Conservation (phyloP, 192 early-diverging fungal genomes). For the Umbelopsis sp. region DNA sequence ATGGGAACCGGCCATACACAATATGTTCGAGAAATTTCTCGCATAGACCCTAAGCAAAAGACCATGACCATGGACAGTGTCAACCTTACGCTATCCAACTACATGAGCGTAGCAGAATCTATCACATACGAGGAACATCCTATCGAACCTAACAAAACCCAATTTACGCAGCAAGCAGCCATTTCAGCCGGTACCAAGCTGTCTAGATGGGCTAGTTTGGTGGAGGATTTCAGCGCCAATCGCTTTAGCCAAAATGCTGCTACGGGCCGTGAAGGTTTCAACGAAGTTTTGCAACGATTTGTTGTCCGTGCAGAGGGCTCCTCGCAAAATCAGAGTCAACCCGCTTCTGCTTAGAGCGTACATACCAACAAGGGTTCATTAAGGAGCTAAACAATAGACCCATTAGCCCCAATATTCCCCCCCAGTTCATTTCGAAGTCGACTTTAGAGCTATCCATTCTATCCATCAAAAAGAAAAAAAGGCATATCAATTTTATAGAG, state of each 20-base stretch:
- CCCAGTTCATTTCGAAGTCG: background rate
- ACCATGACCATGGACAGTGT: constrained; percentile 73
- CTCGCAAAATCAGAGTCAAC: background rate
- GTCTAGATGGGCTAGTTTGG: constrained; percentile 61
- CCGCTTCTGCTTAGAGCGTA: background rate
- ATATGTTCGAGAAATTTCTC: constrained; percentile 88
- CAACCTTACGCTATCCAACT: constrained; percentile 85
- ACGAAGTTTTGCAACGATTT: constrained; percentile 79
- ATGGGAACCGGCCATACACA: constrained; percentile 69
- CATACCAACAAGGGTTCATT: background rate
- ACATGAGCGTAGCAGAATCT: constrained; percentile 83
- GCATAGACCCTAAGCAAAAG: constrained; percentile 76
- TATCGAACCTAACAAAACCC: constrained; percentile 52
- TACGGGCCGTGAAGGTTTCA: constrained; percentile 81
- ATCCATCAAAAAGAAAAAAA: background rate
- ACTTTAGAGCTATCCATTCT: background rate
- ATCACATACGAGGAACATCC: constrained; percentile 74
- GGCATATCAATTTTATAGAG: background rate
- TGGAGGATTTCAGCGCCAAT: constrained; percentile 82
- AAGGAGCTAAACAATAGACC: background rate
- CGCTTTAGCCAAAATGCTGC: constrained; percentile 89
- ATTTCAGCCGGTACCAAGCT: constrained; percentile 78
- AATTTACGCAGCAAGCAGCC: constrained; percentile 82
- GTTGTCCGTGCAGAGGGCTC: constrained; percentile 37
- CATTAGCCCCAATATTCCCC: background rate